These are phyloP conservation scores for Herpetomonas tarakana DNA, from an alignment of 208 protist species.

Conservation along the genomic window DNA sequence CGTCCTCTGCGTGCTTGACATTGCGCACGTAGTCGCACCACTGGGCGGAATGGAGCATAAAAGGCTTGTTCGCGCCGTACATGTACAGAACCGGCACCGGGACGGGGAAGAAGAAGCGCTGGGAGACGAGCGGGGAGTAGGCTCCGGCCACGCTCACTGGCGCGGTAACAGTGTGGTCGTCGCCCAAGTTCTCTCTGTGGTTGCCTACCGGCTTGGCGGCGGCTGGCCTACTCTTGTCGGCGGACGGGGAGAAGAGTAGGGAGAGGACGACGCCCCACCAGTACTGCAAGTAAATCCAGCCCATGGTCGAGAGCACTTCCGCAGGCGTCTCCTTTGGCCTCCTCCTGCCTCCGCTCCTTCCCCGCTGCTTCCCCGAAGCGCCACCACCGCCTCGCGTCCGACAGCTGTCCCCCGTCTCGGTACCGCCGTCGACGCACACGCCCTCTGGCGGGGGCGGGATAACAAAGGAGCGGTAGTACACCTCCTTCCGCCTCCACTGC, in stretches of 20 bases:
- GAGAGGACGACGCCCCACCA: slow-evolving; percentile 26
- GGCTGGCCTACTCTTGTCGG: background rate
- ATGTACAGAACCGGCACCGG: slow-evolving; percentile 60
- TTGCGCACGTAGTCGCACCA: slow-evolving; percentile 59
- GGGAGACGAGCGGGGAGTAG: slow-evolving; percentile 35
- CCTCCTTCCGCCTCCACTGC: background rate
- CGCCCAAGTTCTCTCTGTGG: too few relatives aligned
- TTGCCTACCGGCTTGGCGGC: background rate
- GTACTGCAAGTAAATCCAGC: slow-evolving; percentile 46
- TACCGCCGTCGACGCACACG: background rate
- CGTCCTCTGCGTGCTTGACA: slow-evolving; percentile 44
- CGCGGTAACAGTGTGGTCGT: background rate
- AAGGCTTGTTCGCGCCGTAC: slow-evolving; percentile 53
- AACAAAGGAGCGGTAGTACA: slow-evolving; percentile 3
- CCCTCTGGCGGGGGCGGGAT: background rate
- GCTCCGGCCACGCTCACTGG: background rate
- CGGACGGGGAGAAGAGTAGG: slow-evolving; percentile 14
- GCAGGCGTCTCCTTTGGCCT: slow-evolving; percentile 3
- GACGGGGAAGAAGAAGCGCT: slow-evolving; percentile 61
- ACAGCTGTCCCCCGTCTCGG: slow-evolving; percentile 2
- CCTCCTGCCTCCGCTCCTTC: too few relatives aligned
- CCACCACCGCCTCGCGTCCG: too few relatives aligned
- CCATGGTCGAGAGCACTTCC: slow-evolving; percentile 14
- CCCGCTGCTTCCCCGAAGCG: too few relatives aligned
- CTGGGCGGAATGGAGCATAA: slow-evolving; percentile 56